phyloP scores from a whole-genome alignment of 192 early-diverging fungal species.

The Coemansia sp. region DNA sequence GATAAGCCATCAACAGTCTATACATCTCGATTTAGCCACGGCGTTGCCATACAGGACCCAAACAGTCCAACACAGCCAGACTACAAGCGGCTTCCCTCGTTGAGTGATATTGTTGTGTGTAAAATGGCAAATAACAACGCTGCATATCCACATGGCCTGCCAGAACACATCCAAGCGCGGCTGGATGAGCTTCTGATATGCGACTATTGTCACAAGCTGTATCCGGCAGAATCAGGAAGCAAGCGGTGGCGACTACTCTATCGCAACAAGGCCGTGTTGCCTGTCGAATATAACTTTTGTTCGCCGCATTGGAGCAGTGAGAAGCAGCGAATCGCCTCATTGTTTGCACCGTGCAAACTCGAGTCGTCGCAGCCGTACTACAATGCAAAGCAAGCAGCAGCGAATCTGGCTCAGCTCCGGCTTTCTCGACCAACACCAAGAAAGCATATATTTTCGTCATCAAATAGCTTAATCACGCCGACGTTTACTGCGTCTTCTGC shows the following conservation, averaged over 20 bases:
- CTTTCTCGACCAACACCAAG: not conserved
- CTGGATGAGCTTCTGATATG: conserved; percentile 22
- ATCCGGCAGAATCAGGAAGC: conserved; percentile 21
- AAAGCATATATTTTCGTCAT: not conserved
- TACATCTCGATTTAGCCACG: conserved; percentile 19
- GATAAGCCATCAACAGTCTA: conserved; percentile 9
- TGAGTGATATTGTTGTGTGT: conserved; percentile 33
- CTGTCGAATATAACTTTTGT: conserved; percentile 41
- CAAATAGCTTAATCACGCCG: not conserved
- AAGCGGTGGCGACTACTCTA: conserved; percentile 28
- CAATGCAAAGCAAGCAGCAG: conserved; percentile 15
- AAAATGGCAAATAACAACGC: conserved; percentile 27
- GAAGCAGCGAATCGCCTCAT: conserved; percentile 30
- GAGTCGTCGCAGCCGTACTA: conserved; percentile 23
- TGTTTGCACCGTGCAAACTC: conserved; percentile 33
- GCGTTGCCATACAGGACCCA: not conserved
- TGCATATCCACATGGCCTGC: conserved; percentile 18
- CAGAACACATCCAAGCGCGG: conserved; percentile 30
- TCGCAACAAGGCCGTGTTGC: conserved; percentile 20
- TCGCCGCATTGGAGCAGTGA: conserved; percentile 36
- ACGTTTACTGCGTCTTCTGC: not conserved
- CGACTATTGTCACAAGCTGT: conserved; percentile 40
- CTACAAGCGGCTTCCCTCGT: conserved; percentile 10
- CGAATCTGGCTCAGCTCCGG: not conserved
- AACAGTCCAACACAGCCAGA: not conserved